Evolutionary conservation across 305 asterid species (phyloP).

Genomic region (Fraxinus floribunda): DNA sequence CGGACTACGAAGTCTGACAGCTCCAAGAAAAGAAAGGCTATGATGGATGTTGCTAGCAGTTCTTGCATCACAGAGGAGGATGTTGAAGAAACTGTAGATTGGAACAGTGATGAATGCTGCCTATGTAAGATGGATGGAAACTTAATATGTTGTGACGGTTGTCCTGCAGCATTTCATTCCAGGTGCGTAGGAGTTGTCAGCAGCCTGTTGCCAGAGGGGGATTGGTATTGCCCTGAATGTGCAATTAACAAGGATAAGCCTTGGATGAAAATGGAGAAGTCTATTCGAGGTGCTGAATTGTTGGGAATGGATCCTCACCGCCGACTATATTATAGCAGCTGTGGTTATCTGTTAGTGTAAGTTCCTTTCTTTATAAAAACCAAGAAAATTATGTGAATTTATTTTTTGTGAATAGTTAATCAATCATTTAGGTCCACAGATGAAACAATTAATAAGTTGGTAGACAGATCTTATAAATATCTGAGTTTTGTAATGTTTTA

Average conservation of each 20-base stretch:
- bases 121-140: slow-evolving; percentile 94
- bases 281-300: slow-evolving; percentile 71
- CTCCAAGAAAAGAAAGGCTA: slow-evolving; percentile 59
- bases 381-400: slow-evolving; percentile 16
- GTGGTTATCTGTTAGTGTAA: slow-evolving; percentile 91
- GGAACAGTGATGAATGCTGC: slow-evolving; percentile 89
- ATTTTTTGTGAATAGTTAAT: slow-evolving; percentile 17
- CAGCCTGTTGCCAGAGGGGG: slow-evolving; percentile 91
- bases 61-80: slow-evolving; percentile 69
- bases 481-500: slow-evolving; percentile 14
- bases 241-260: slow-evolving; percentile 64
- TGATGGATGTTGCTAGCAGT: slow-evolving; percentile 50
- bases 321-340: slow-evolving; percentile 70
- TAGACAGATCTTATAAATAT: slow-evolving; percentile 10
- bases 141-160: slow-evolving; percentile 95
- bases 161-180: slow-evolving; percentile 94
- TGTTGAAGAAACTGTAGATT: slow-evolving; percentile 51
- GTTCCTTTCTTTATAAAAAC: slow-evolving; percentile 35
- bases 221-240: slow-evolving; percentile 98
- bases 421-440: slow-evolving; percentile 5
- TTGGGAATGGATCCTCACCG: slow-evolving; percentile 78
- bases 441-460: neutral
- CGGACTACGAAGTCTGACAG: slow-evolving; percentile 42
- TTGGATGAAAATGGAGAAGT: slow-evolving; percentile 54
- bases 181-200: slow-evolving; percentile 84